Evolutionary conservation across 2,329 filamentous ascomycete genomes (phyloP).

Genomic region (Colletotrichum sp.): DNA sequence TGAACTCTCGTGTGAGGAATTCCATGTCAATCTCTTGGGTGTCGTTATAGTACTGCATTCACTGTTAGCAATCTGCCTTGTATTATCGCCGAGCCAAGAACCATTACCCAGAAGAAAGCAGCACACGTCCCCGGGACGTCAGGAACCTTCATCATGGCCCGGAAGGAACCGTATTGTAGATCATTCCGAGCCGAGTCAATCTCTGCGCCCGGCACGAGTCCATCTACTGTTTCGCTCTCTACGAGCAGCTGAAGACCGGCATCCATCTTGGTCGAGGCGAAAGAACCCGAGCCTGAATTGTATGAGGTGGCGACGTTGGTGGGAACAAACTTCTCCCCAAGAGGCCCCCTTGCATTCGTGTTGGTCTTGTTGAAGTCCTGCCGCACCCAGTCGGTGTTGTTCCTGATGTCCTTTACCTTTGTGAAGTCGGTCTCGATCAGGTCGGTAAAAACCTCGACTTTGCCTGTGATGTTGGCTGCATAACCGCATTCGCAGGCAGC

Average conservation of each 20-base stretch:
- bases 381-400: constrained; percentile 65
- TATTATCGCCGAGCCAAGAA: not conserved
- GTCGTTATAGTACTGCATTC: constrained; percentile 72
- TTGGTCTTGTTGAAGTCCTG: constrained; percentile 71
- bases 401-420: constrained; percentile 50
- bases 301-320: constrained; percentile 58
- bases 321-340: constrained; percentile 66
- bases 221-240: constrained; percentile 44
- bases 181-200: constrained; percentile 65
- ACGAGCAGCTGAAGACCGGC: constrained; percentile 64
- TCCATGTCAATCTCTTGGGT: constrained; percentile 84
- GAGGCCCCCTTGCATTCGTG: constrained; percentile 62
- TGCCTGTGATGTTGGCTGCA: constrained; percentile 52
- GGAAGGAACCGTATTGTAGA: constrained; percentile 72
- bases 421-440: constrained; percentile 75
- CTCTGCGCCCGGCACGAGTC: constrained; percentile 66
- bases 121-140: constrained; percentile 70
- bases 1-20: constrained; percentile 72
- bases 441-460: constrained; percentile 65
- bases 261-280: constrained; percentile 48
- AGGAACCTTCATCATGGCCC: constrained; percentile 69
- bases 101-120: constrained; percentile 77
- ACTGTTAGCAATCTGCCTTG: not conserved
- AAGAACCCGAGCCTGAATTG: constrained; percentile 36
- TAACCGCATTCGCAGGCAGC: constrained; percentile 75